Base-by-base conservation (phyloP, 495 filamentous ascomycete species). In the Pyronema domesticum region DNA sequence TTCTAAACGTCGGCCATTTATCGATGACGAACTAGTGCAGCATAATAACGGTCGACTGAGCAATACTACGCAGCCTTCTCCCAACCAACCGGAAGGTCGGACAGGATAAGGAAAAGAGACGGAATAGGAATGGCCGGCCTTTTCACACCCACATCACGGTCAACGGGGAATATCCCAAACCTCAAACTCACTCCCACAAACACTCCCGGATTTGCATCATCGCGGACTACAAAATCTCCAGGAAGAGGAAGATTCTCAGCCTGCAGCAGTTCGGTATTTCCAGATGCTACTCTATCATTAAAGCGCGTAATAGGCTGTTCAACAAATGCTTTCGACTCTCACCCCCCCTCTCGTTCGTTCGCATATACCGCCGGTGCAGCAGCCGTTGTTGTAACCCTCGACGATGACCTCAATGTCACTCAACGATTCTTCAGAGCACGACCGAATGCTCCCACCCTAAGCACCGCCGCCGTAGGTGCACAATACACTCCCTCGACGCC, bases 351-450 rank as follows among this genome's bases (percentile, higher is more conserved):
- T 48, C 69, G 71, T 56, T 76, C 75, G 39, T 94, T 98, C 65
- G 89, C 85, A 23, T 86, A 89, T 67, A 88, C 86, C 57, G 91
- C 91, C 8, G 93, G 91, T 40, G 89, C 87, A 11, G 85, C 86
- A n/a, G 91, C 84, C 14, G 86, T 98, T 0, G 76, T 96, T n/a
- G 83, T 85, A 7, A 78, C 83, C 55, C 70, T 95, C 23, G 80
- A 87, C 53, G 80, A 83, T 39, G 73, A 85, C 30, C 69, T 75
- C 33, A 76, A 78, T 36, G 74, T 86, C 56, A 78, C 73, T 44
- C 93, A 98, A 66, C 80, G 86, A 48, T 93, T 95, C 67, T 95
- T 86, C 70, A 75, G 87, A 67, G 93, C 89, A 34, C 76, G 84
- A 46, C 91, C 91, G 8, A 83, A 82, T 18, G 81, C 82, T 10